These are phyloP conservation scores for Bombardia bombarda DNA, from an alignment of 495 filamentous ascomycete species.

Conservation along the genomic window DNA sequence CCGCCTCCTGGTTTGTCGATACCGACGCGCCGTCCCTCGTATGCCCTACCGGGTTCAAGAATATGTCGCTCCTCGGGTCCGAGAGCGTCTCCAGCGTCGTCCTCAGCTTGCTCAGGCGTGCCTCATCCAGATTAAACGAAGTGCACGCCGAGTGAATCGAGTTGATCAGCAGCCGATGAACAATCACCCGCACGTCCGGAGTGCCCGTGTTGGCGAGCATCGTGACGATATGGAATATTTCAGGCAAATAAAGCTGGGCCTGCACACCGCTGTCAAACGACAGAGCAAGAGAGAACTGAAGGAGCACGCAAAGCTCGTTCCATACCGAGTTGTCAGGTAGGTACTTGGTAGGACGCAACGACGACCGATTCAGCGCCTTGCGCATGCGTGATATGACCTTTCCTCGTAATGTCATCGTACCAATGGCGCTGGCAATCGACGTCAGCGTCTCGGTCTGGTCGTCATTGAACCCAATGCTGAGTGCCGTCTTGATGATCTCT, in stretches of 20 bases:
- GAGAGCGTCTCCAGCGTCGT: conserved; percentile 45
- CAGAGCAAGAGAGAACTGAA: conserved; percentile 54
- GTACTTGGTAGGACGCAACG: conserved; percentile 50
- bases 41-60: conserved; percentile 30
- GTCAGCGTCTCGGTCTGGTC: conserved; percentile 52
- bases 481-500: conserved; percentile 51
- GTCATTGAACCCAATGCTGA: conserved; percentile 46
- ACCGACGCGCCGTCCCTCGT: conserved; percentile 35
- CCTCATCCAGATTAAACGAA: conserved; percentile 50
- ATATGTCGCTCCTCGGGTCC: conserved; percentile 43
- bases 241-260: conserved; percentile 54
- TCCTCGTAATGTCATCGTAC: conserved; percentile 52
- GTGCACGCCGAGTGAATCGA: conserved; percentile 58
- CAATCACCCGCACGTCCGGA: conserved; percentile 43
- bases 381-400: conserved; percentile 53
- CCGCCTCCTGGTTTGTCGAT: conserved; percentile 38
- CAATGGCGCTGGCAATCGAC: conserved; percentile 51
- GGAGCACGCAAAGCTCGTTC: conserved; percentile 54
- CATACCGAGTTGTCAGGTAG: conserved; percentile 56
- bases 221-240: conserved; percentile 59
- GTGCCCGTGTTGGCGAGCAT: conserved; percentile 57
- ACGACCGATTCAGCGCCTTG: conserved; percentile 56
- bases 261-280: conserved; percentile 59
- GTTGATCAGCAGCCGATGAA: conserved; percentile 55
- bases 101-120: conserved; percentile 43